Conservation (phyloP, 1,284 basidiomycete genomes). For the Cutaneotrichosporon sp. region DNA sequence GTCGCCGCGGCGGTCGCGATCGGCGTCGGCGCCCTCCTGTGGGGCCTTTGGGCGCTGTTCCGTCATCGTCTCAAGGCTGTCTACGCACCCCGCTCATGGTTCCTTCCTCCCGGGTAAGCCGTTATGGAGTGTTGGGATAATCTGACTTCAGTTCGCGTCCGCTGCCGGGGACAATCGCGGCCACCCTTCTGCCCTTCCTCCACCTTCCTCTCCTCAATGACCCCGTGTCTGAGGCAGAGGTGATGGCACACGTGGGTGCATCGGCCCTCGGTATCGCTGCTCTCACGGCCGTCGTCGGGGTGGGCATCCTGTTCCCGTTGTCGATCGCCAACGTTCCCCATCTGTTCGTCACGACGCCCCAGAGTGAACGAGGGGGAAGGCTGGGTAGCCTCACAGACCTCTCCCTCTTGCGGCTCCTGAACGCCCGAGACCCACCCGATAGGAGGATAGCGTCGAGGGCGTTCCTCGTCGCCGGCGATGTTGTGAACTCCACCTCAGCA, state of each 20-base stretch:
- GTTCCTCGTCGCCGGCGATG: conserved; percentile 39
- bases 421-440: conserved; percentile 60
- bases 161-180: conserved; percentile 61
- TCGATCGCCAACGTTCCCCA: conserved; percentile 69
- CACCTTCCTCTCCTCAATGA: conserved; percentile 61
- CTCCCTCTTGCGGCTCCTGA: conserved; percentile 67
- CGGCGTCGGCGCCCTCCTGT: conserved; percentile 32
- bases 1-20: conserved; percentile 28
- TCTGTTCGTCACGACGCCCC: conserved; percentile 58
- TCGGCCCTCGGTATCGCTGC: conserved; percentile 63
- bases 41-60: conserved; percentile 37
- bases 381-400: conserved; percentile 71
- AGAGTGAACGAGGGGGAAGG: conserved; percentile 59
- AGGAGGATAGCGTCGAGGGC: conserved; percentile 45
- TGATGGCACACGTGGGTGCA: conserved; percentile 67
- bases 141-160: conserved; percentile 61
- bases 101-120: conserved; percentile 35
- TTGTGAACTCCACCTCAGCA: conserved; percentile 31
- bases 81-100: conserved; percentile 39
- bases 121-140: neutral
- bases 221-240: conserved; percentile 67
- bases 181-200: conserved; percentile 68
- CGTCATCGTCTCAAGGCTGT: conserved; percentile 25
- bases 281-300: conserved; percentile 62
- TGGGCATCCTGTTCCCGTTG: conserved; percentile 66